Conservation (phyloP, 768 basidiomycete genomes). For the Fomitopsis serialis region DNA sequence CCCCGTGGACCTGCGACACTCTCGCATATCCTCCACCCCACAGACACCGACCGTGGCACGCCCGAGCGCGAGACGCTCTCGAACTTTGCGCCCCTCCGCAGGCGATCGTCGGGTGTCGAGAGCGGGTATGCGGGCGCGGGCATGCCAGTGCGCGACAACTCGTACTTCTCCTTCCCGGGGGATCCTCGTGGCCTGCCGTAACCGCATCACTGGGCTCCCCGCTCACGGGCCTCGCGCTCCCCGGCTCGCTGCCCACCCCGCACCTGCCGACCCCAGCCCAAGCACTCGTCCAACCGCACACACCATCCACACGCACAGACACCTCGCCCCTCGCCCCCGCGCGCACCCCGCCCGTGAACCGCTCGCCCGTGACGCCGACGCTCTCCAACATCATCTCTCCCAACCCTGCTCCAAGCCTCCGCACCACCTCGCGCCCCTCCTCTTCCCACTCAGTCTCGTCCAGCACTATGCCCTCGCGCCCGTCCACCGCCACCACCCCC, state of each 20-base stretch:
- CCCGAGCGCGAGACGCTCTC: conserved; percentile 22
- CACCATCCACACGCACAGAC: background rate
- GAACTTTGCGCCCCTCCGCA: conserved; percentile 20
- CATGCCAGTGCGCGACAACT: conserved; percentile 10
- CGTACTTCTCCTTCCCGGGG: conserved; percentile 19
- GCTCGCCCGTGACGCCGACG: background rate
- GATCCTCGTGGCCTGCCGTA: conserved; percentile 9
- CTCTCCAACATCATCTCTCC: conserved; percentile 1
- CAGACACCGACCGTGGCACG: conserved; percentile 10
- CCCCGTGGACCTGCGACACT: conserved; percentile 26
- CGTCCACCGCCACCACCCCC: conserved; percentile 4
- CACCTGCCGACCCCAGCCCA: background rate
- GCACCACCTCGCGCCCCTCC: conserved; percentile 2
- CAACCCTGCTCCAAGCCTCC: background rate
- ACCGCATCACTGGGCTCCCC: conserved; percentile 2
- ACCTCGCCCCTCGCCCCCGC: background rate
- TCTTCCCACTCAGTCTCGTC: conserved; percentile 2
- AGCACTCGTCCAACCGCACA: background rate
- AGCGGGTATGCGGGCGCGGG: conserved; percentile 1
- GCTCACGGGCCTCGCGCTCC: conserved; percentile 11
- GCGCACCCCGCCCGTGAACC: background rate
- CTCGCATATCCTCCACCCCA: conserved; percentile 32
- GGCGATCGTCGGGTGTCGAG: conserved; percentile 18
- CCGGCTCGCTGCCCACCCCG: conserved; percentile 4
- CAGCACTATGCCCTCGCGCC: background rate